Evolutionary conservation across 2,329 filamentous ascomycete genomes (phyloP).

Genomic region (Phaeoacremonium minimum): DNA sequence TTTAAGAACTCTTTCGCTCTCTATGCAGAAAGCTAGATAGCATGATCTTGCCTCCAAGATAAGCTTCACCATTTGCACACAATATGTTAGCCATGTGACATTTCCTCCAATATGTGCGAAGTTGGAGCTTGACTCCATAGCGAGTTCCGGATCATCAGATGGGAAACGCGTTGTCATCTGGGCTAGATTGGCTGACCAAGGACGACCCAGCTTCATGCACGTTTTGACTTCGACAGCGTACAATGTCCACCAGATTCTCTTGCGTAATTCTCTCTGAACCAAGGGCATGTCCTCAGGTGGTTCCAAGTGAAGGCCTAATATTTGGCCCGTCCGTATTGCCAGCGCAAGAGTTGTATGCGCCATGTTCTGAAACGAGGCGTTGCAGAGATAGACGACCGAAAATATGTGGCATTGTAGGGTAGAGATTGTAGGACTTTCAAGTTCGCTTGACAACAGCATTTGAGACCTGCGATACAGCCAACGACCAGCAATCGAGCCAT

Average conservation of each 20-base stretch:
- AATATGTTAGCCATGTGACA: slow-evolving; percentile 33
- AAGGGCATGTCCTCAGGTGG: slow-evolving; percentile 27
- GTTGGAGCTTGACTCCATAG: slow-evolving; percentile 21
- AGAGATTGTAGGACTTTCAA: slow-evolving; percentile 40
- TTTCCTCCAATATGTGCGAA: slow-evolving; percentile 23
- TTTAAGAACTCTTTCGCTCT: background rate
- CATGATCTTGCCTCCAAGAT: slow-evolving; percentile 22
- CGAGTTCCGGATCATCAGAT: slow-evolving; percentile 24
- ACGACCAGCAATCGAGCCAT: slow-evolving; percentile 36
- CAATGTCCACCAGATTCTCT: slow-evolving; percentile 48
- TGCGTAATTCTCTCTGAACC: slow-evolving; percentile 35
- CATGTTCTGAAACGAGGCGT: slow-evolving; percentile 43
- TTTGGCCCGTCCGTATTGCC: slow-evolving; percentile 38
- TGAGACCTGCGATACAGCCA: slow-evolving; percentile 43
- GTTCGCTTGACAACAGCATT: slow-evolving; percentile 33
- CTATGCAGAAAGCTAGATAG: slow-evolving; percentile 26
- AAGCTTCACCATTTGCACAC: slow-evolving; percentile 26
- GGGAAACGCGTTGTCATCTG: slow-evolving; percentile 30
- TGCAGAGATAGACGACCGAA: slow-evolving; percentile 38
- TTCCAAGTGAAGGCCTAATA: slow-evolving; percentile 43
- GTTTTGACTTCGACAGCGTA: slow-evolving; percentile 43
- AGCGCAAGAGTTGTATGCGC: slow-evolving; percentile 32
- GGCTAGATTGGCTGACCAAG: slow-evolving; percentile 27
- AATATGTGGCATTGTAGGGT: slow-evolving; percentile 45
- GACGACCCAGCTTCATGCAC: slow-evolving; percentile 41